phyloP scores from a whole-genome alignment of 2,329 filamentous ascomycete species.

The Cryphonectria carpinicola region DNA sequence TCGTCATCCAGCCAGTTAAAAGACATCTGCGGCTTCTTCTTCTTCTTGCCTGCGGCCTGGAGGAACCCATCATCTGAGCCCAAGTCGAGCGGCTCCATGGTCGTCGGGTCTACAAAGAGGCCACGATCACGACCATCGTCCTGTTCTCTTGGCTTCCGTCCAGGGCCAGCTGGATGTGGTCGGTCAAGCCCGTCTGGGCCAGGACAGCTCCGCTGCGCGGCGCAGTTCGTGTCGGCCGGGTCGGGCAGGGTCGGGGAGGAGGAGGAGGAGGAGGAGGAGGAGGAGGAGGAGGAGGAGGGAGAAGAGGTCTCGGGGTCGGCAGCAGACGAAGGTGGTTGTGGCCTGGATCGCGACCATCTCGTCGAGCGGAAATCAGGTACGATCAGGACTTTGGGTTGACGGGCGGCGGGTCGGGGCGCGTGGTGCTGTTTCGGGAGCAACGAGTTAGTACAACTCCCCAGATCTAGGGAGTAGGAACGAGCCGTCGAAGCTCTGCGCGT shows the following conservation, averaged over 20 bases:
- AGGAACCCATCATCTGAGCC: constrained; percentile 56
- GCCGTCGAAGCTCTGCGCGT: not conserved
- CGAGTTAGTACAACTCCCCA: constrained; percentile 15
- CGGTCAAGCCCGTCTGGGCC: constrained; percentile 32
- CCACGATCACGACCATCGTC: constrained; percentile 35
- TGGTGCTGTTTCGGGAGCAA: constrained; percentile 4
- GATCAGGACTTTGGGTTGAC: constrained; percentile 30
- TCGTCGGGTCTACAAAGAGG: constrained; percentile 52
- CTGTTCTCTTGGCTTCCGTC: constrained; percentile 23
- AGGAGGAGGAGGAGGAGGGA: constrained; percentile 9
- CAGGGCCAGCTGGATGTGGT: constrained; percentile 31
- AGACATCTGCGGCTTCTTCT: constrained; percentile 52
- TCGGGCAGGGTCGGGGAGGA: constrained; percentile 34
- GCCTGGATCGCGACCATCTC: constrained; percentile 34
- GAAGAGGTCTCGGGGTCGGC: constrained; percentile 28
- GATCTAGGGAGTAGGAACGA: not conserved
- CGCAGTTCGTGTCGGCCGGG: constrained; percentile 38
- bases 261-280: constrained; percentile 7
- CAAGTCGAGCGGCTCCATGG: constrained; percentile 58
- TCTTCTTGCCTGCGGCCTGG: constrained; percentile 61
- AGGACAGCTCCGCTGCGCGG: constrained; percentile 36
- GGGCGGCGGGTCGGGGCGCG: not conserved
- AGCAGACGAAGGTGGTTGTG: constrained; percentile 34
- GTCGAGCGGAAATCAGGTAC: constrained; percentile 36
- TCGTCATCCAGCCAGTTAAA: constrained; percentile 48